A percentile compares a stretch with the other conserved stretches of the same genome.
Evolutionary conservation across 192 early-diverging fungal genomes (phyloP).

Genomic region (Linnemannia hyalina): DNA sequence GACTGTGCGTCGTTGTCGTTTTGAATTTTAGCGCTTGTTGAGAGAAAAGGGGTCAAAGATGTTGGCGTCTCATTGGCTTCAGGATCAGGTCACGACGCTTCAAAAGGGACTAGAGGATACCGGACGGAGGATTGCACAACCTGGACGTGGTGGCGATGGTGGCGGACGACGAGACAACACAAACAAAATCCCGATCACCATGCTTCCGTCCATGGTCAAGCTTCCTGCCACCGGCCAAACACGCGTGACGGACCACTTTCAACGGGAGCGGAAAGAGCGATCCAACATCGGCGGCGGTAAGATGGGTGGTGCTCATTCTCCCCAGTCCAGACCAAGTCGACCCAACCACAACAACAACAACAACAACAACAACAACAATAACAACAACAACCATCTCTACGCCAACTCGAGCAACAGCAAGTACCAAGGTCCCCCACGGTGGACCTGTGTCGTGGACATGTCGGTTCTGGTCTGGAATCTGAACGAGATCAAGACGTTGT

Average conservation of each 20-base stretch:
- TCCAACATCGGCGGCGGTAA: not conserved
- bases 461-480: constrained; percentile 63
- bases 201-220: constrained; percentile 26
- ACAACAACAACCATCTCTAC: not conserved
- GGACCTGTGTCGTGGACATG: constrained; percentile 62
- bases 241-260: constrained; percentile 39
- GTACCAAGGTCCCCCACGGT: constrained; percentile 8
- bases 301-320: not conserved
- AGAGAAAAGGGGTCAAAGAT: constrained; percentile 47
- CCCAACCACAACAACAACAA: not conserved
- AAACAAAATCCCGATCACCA: constrained; percentile 24
- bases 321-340: not conserved
- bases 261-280: constrained; percentile 11
- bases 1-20: not conserved
- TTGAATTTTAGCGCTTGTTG: constrained; percentile 25
- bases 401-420: constrained; percentile 10
- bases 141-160: not conserved
- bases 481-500: constrained; percentile 60
- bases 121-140: constrained; percentile 9
- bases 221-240: constrained; percentile 37
- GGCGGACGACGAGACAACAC: not conserved
- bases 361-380: not conserved
- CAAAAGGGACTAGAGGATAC: constrained; percentile 33
- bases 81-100: constrained; percentile 48
- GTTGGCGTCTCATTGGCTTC: constrained; percentile 52